These are phyloP conservation scores for Calvatia gigantea DNA, from an alignment of 768 basidiomycete genomes.

Conservation along the genomic window DNA sequence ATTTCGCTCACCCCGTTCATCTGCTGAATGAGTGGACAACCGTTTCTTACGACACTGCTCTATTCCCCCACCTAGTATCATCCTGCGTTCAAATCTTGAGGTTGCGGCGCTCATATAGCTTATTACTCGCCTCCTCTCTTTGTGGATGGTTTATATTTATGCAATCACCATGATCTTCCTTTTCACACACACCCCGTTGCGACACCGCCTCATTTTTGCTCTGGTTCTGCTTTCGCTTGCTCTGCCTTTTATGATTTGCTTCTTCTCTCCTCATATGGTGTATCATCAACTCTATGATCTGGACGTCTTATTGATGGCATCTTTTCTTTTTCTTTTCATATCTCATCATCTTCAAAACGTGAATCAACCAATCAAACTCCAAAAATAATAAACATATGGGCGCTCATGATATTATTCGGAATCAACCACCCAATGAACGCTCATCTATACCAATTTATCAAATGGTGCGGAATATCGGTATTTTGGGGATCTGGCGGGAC, in stretches of 20 bases:
- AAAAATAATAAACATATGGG: background rate
- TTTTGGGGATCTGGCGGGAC: background rate
- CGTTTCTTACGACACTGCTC: conserved; percentile 28
- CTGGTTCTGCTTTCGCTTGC: background rate
- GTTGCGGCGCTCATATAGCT: conserved; percentile 61
- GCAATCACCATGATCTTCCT: background rate
- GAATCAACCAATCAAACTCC: conserved; percentile 10
- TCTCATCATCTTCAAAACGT: conserved; percentile 1
- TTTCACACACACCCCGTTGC: background rate
- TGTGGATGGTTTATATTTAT: conserved; percentile 5
- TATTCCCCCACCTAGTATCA: conserved; percentile 51
- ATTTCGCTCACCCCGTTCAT: conserved; percentile 1
- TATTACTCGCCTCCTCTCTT: conserved; percentile 12
- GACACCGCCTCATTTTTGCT: conserved; percentile 1
- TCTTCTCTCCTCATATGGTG: conserved; percentile 5
- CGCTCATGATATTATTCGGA: background rate
- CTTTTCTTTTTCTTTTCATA: conserved; percentile 10
- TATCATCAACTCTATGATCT: conserved; percentile 8
- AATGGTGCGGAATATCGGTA: background rate
- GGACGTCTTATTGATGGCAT: conserved; percentile 9
- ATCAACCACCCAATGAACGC: background rate
- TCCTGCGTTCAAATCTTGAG: conserved; percentile 63
- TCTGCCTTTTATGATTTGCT: background rate
- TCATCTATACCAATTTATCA: background rate
- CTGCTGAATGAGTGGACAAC: conserved; percentile 14